Evolutionary conservation across 2,329 filamentous ascomycete genomes (phyloP), one percentile per base, ranked within the genome.

Genomic region (Blumeriella jaapii): DNA sequence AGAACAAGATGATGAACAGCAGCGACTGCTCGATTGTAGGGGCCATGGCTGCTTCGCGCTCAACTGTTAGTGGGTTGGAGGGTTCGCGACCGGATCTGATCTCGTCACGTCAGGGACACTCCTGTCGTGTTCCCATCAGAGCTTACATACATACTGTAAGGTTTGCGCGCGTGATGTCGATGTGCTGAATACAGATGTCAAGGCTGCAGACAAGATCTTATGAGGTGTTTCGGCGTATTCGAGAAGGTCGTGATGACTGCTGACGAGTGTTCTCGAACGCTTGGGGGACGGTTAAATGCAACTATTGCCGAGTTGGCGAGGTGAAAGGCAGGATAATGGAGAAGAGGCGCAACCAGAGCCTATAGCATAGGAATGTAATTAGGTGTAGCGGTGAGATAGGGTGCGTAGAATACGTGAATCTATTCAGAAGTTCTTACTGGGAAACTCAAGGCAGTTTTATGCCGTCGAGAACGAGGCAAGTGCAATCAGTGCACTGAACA

Each of bases 1-100:
- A 44, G 17, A 43, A 45, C 2, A 49, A 12, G 17, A 47, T 36
- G 19, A 44, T 27, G 15, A 49, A 41, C 16, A 46, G 32, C 10
- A 45, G 32, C 17, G 31, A 22, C 20, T 49, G 46, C 6, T 24
- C 33, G 13, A 49, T 35, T 4, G 31, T 44, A 15, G 34, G 18
- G 18, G 39, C 38, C 44, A 46, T 46, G 24, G 11, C 19, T 31
- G 7, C 31, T 16, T n/a, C n/a, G n/a, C n/a, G n/a, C n/a, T n/a
- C n/a, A n/a, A n/a, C n/a, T n/a, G 14, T 27, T 24, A 22, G 30
- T 13, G 19, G 7, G 11, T 10, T 20, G 18, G 12, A 16, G 29
- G 19, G 11, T 29, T 3, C 16, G 22, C 11, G 22, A 14, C 16
- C 7, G 18, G 14, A 13, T 10, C 14, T 5, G 16, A 38, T 22